Evolutionary conservation across 371 early-diverging fungal species (phyloP), one percentile per base, ranked within the genome.

Genomic region (Apophysomyces trapeziformis): DNA sequence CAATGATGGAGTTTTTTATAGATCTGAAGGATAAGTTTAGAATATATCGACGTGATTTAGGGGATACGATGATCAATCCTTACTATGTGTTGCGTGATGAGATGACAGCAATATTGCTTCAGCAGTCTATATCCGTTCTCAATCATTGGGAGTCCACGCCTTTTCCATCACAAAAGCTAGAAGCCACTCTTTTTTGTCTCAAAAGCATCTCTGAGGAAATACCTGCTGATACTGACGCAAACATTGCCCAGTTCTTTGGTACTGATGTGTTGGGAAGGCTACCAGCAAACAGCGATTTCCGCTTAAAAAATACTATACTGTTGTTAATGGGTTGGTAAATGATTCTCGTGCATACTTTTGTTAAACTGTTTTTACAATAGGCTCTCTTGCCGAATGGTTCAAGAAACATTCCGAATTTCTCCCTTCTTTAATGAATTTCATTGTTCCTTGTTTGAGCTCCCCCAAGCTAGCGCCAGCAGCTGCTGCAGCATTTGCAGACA

Each of bases 301-400:
- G 85, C 4, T 60, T 89, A 7, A 82, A 82, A 8, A 83, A 80
- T 47, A 88, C 89, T 0, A 71, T 76, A 2, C 56, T 87, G 11
- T 60, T 74, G 5, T 66, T 87, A 21, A 76, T 86, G 63, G 89
- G 89, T 26, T 26, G 1, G 32, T 85, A 84, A 61, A 26, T 9
- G 35, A 9, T 26, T 50, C 37, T 32, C 46, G 18, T 7, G 37
- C 7, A 57, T 7, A 61, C 21, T 45, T 36, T 61, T 35, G n/a
- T 39, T 41, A 1, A n/a, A 18, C 64, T 32, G 5, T n/a, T 60
- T 21, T 9, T 8, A 32, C 61, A 26, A 18, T 77, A 77, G 90
- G 92, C 8, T 85, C 92, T 4, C 85, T 91, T 44, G 80, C 90
- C 8, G 92, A 90, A 57, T 93, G 92, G 92, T 78, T 91, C 56